These are phyloP conservation scores for Trametes cubensis DNA, from an alignment of 768 basidiomycete genomes.

Conservation along the genomic window DNA sequence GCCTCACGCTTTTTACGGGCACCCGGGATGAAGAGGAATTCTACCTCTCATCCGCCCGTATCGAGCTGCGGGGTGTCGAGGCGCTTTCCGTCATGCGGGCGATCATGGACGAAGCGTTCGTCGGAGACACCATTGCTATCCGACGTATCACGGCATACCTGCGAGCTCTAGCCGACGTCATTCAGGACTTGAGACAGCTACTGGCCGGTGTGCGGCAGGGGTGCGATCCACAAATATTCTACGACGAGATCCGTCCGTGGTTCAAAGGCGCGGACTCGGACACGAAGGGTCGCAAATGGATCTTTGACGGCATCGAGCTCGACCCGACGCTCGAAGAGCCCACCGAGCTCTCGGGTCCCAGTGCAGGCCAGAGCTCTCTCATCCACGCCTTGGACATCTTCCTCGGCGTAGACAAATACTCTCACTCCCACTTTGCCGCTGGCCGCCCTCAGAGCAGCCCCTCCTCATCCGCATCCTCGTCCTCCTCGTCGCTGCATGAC, in stretches of 20 bases:
- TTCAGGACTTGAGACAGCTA: constrained; percentile 62
- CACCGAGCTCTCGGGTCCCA: constrained; percentile 54
- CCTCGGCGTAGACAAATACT: constrained; percentile 50
- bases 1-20: constrained; percentile 73
- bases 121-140: constrained; percentile 55
- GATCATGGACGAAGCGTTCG: constrained; percentile 87
- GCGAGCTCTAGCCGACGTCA: constrained; percentile 58
- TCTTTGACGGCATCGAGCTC: constrained; percentile 50
- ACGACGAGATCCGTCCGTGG: constrained; percentile 62
- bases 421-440: constrained; percentile 32
- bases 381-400: constrained; percentile 58
- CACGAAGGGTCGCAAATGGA: constrained; percentile 34
- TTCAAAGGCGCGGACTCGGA: constrained; percentile 57
- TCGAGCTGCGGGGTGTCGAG: constrained; percentile 83
- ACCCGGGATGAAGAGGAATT: constrained; percentile 84
- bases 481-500: too few species aligned
- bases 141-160: constrained; percentile 63
- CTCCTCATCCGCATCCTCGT: not conserved
- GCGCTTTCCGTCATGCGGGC: constrained; percentile 84
- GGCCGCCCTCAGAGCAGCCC: not conserved
- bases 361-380: constrained; percentile 64
- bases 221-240: constrained; percentile 71
- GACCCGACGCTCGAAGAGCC: constrained; percentile 36
- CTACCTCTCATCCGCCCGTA: constrained; percentile 82
- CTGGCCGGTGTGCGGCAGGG: constrained; percentile 67